A percentile compares a stretch with the other conserved stretches of the same genome.
Conservation (phyloP, 345 rosid genomes). For the Corchorus olitorius region DNA sequence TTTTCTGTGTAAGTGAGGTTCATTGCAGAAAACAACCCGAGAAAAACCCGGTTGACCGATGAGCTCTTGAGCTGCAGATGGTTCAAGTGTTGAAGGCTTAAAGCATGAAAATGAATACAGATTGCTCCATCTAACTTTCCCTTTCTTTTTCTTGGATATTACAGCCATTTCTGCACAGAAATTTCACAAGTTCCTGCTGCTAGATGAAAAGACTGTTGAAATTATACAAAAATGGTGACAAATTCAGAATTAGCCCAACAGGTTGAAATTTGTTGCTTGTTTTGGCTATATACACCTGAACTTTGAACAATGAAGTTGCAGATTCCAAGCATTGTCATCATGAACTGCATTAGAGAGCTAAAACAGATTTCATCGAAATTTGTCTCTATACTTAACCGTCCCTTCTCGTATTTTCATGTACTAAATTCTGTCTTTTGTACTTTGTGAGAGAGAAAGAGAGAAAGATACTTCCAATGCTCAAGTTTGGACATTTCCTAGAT, state of each 20-base stretch:
- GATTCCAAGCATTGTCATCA: constrained; percentile 3
- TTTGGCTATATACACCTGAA: not conserved
- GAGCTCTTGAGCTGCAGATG: constrained; percentile 19
- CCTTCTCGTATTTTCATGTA: not conserved
- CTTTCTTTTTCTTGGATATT: constrained; percentile 24
- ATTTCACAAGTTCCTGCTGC: not conserved
- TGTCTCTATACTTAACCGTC: not conserved
- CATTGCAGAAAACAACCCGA: constrained; percentile 57
- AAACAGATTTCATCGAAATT: constrained; percentile 4
- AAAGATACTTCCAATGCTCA: constrained; percentile 26
- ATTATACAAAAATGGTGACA: not conserved
- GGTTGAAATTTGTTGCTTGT: not conserved
- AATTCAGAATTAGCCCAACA: not conserved
- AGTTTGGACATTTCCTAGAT: constrained; percentile 30
- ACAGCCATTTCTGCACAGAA: constrained; percentile 6
- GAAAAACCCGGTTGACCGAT: constrained; percentile 46
- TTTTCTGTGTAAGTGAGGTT: constrained; percentile 43
- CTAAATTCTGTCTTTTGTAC: not conserved
- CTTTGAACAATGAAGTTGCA: not conserved
- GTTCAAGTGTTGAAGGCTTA: constrained; percentile 18
- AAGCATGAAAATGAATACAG: constrained; percentile 51
- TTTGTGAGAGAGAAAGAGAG: constrained; percentile 13
- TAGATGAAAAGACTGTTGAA: not conserved
- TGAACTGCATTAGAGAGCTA: not conserved
- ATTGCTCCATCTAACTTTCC: constrained; percentile 49